These are phyloP conservation scores for Drechslerella coelobrocha DNA, from an alignment of 2,329 filamentous ascomycete species.

Conservation along the genomic window DNA sequence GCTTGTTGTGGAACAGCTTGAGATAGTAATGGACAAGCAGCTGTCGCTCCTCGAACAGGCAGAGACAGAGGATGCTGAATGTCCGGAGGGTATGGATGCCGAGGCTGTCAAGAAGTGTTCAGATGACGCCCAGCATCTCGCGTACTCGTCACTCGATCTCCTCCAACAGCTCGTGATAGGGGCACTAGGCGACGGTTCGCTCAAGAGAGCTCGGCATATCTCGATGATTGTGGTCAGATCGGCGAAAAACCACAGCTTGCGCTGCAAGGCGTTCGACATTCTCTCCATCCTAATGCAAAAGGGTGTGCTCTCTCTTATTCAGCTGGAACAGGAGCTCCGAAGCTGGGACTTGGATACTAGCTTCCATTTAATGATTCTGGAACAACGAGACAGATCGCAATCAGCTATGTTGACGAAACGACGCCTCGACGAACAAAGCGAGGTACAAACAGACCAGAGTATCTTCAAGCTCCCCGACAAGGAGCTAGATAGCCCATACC, in stretches of 20 bases:
- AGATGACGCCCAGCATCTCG: conserved; percentile 47
- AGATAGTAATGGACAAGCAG: conserved; percentile 44
- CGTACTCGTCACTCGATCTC: conserved; percentile 48
- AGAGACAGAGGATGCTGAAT: conserved; percentile 55
- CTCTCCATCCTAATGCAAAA: conserved; percentile 49
- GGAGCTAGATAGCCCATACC: conserved; percentile 45
- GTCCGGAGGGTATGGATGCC: conserved; percentile 26
- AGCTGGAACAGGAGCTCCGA: conserved; percentile 40
- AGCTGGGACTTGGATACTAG: conserved; percentile 46
- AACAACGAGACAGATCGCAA: conserved; percentile 46
- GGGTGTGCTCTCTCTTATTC: conserved; percentile 42
- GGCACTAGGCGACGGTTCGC: conserved; percentile 39
- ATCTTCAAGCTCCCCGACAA: conserved; percentile 50
- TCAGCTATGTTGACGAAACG: conserved; percentile 44
- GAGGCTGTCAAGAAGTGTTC: conserved; percentile 42
- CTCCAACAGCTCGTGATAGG: conserved; percentile 47
- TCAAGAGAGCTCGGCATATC: conserved; percentile 44
- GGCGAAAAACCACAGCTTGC: conserved; percentile 39
- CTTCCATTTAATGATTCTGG: conserved; percentile 50
- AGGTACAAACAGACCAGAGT: conserved; percentile 49
- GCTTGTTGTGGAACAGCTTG: conserved; percentile 48
- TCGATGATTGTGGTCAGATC: conserved; percentile 50
- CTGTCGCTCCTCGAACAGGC: conserved; percentile 37
- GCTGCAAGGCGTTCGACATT: conserved; percentile 50
- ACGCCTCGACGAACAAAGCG: conserved; percentile 49